A percentile compares a stretch with the other conserved stretches of the same genome.
These are phyloP conservation scores for Lentinula lateritia DNA, from an alignment of 768 basidiomycete species.

Conservation along the genomic window DNA sequence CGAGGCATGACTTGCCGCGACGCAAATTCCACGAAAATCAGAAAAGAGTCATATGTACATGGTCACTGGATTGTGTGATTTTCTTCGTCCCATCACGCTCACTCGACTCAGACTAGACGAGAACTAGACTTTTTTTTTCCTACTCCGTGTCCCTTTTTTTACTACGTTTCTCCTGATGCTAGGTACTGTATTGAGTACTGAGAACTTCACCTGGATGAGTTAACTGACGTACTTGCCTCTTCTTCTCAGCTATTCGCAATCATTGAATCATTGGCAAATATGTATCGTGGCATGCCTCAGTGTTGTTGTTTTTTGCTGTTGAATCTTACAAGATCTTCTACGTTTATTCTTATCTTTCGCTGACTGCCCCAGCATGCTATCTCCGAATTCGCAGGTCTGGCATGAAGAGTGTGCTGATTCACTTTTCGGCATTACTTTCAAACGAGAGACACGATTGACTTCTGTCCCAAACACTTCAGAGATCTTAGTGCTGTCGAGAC, in stretches of 20 bases:
- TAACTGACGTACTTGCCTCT: background rate
- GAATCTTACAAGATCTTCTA: background rate
- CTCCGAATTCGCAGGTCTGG: background rate
- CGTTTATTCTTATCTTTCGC: background rate
- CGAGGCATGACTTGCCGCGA: conserved; percentile 1
- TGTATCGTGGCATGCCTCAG: background rate
- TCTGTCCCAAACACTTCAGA: background rate
- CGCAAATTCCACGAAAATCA: conserved; percentile 1
- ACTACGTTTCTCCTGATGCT: too few species aligned
- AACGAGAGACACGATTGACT: background rate
- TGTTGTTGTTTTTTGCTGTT: background rate
- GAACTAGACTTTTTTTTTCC: too few species aligned
- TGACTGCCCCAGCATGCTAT: background rate
- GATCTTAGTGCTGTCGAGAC: background rate
- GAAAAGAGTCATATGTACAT: background rate
- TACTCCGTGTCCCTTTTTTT: too few species aligned
- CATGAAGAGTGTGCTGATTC: background rate
- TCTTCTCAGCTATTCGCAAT: background rate
- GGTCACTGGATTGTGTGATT: background rate
- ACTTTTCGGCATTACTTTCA: background rate
- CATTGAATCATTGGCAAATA: background rate
- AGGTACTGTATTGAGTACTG: too few species aligned
- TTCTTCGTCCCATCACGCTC: background rate
- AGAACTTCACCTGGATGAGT: background rate
- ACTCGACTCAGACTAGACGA: background rate